Evolutionary conservation across 192 early-diverging fungal genomes (phyloP), one percentile per base, ranked within the genome.

Genomic region (Chytriomyces confervae): DNA sequence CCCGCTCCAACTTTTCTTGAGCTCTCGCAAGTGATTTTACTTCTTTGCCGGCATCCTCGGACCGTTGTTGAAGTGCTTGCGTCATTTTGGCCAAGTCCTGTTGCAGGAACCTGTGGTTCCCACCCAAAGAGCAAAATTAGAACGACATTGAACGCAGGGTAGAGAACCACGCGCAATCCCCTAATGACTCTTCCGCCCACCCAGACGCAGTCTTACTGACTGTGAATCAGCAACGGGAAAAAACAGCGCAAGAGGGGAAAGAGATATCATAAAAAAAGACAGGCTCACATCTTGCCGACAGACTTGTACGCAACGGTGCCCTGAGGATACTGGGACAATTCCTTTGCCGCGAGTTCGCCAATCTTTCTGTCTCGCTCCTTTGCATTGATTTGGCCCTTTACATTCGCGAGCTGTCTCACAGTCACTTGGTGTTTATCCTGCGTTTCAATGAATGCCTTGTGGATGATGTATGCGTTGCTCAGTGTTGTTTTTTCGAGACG

Each of bases 211-310:
- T 46, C 27, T n/a, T 67, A 43, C 24, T 16, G 50, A 20, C 6
- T 80, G 20, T 81, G n/a, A 79, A 1, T 9, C 2, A 20, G 63
- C 3, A 2, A 67, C 7, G 9, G 47, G 23, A 1, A 75, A 67
- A 44, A 47, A 11, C 70, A 6, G 5, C 46, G 60, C 36, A 69
- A 66, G 27, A 66, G 5, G 8, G 62, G 62, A n/a, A 36, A 18
- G 1, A 18, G 51, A 29, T 29, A 64, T 23, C 24, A 73, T 27
- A 18, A 63, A 63, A 63, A 44, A 60, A 29, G 1, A 53, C 24
- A 27, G 36, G 50, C 82, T 74, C 84, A 92, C 93, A 92, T 92
- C 71, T 92, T 92, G 3, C 93, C 93, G 36, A 94, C 87, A 48
- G 92, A 84, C 71, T 91, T 88, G 82, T 94, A 94, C 16, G 92